Evolutionary conservation across 208 protist species (phyloP).

Genomic region (Leishmania lainsoni): DNA sequence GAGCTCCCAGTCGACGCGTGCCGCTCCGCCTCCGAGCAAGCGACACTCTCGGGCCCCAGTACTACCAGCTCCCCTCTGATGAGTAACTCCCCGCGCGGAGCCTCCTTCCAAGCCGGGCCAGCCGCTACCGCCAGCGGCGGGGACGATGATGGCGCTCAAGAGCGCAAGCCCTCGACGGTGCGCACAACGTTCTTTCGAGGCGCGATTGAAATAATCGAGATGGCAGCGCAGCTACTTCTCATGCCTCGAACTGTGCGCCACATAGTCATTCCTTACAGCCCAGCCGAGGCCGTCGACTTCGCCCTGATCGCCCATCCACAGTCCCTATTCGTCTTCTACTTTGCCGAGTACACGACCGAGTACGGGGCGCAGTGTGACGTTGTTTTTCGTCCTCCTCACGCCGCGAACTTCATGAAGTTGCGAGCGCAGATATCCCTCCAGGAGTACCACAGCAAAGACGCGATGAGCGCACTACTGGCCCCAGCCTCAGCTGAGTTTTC

Average conservation of each 20-base stretch:
- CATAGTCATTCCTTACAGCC: slow-evolving; percentile 62
- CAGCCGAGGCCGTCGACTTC: slow-evolving; percentile 82
- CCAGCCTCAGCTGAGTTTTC: slow-evolving; percentile 16
- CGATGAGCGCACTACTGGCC: slow-evolving; percentile 18
- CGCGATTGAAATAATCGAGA: slow-evolving; percentile 82
- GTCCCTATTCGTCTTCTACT: slow-evolving; percentile 90
- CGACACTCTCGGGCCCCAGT: neutral
- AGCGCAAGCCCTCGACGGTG: slow-evolving; percentile 41
- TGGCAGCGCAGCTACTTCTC: slow-evolving; percentile 55
- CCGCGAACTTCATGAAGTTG: slow-evolving; percentile 57
- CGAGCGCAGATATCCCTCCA: slow-evolving; percentile 63
- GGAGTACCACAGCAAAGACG: slow-evolving; percentile 52
- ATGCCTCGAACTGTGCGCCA: slow-evolving; percentile 35
- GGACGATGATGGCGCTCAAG: slow-evolving; percentile 19
- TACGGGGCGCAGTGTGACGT: slow-evolving; percentile 66
- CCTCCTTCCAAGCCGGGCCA: neutral
- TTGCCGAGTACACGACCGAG: slow-evolving; percentile 80
- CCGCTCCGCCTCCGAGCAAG: slow-evolving; percentile 12
- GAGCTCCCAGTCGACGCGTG: slow-evolving; percentile 20
- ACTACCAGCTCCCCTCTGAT: slow-evolving; percentile 17
- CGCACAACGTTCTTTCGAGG: slow-evolving; percentile 56
- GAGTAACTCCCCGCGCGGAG: slow-evolving; percentile 4
- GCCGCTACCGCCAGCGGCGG: neutral
- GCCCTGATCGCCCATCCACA: slow-evolving; percentile 66
- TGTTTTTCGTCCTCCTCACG: slow-evolving; percentile 67